Evolutionary conservation across 1,139 yeast genomes (phyloP), one percentile per base, ranked within the genome.

Genomic region (Suhomyces bokatorum): DNA sequence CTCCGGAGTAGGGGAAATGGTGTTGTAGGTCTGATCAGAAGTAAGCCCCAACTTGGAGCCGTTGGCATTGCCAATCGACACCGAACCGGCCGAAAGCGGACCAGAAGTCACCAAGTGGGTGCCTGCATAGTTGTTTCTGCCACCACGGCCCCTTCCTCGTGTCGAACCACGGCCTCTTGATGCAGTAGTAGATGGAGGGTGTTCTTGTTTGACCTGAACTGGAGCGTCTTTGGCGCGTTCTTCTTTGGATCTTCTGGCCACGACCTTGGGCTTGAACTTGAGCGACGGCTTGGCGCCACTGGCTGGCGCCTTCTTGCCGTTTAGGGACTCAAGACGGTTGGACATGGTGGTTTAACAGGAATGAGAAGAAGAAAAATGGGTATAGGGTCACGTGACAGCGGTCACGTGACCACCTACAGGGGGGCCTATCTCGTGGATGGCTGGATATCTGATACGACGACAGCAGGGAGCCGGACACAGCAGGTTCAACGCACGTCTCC

Each of bases 161-260:
- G 62, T 32, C 35, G 60, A 43, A 24, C 67, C 56, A 37, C 69
- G 48, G 40, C 62, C 62, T 22, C 62, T 58, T 30, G 58, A 27
- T 50, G 59, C 48, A 14, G 36, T 41, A 28, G 45, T 41, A 28
- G 45, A 16, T 2, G 46, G 16, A 5, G 45, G 44, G 1, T 58
- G 49, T 48, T 70, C 75, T 15, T 67, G 64, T 48, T 80, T 77
- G 40, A 78, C 67, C 49, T 74, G 73, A 8, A 54, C 61, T 1
- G 90, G 88, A 0, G 90, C 90, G 32, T 81, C 80, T 36, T 85
- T 82, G 26, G 82, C 95, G 60, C 97, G 72, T 57, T 88, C 97
- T 56, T 87, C 93, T 54, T 87, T 85, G 16, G 89, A 70, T 60
- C 88, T 81, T 64, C 97, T 73, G 1, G 87, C 88, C 34, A 89